These are phyloP conservation scores for Taxillus chinensis DNA, from an alignment of 164 flowering plant genomes.

Conservation along the genomic window DNA sequence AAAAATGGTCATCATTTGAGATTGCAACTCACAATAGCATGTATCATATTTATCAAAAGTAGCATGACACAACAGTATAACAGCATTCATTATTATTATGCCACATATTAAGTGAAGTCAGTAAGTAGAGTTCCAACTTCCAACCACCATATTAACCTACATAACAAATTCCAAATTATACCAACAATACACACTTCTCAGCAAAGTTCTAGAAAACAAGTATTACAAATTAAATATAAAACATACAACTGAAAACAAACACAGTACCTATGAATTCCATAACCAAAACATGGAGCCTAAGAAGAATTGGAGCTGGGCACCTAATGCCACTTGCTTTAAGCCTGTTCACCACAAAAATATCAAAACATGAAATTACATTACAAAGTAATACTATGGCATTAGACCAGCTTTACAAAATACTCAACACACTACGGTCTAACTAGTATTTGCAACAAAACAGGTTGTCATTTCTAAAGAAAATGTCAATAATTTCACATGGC, in stretches of 20 bases:
- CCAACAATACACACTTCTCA: not conserved
- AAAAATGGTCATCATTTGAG: no score
- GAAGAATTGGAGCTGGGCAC: constrained; percentile 66
- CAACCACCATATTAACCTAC: no score
- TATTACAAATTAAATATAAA: not conserved
- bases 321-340: constrained; percentile 84
- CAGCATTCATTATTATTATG: no score
- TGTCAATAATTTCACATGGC: no score
- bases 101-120: no score
- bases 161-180: no score
- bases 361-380: not conserved
- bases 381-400: not conserved
- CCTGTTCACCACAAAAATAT: constrained; percentile 32
- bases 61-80: no score
- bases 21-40: no score
- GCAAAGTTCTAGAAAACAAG: not conserved
- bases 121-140: no score
- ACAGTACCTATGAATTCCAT: constrained; percentile 93
- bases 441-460: not conserved
- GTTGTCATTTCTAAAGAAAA: not conserved
- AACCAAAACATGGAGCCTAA: constrained; percentile 91
- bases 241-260: not conserved
- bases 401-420: constrained; percentile 2
- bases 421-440: not conserved
- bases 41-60: no score